Conservation (phyloP, 441 rosid species). For the Pelargonium myrrhifolium region DNA sequence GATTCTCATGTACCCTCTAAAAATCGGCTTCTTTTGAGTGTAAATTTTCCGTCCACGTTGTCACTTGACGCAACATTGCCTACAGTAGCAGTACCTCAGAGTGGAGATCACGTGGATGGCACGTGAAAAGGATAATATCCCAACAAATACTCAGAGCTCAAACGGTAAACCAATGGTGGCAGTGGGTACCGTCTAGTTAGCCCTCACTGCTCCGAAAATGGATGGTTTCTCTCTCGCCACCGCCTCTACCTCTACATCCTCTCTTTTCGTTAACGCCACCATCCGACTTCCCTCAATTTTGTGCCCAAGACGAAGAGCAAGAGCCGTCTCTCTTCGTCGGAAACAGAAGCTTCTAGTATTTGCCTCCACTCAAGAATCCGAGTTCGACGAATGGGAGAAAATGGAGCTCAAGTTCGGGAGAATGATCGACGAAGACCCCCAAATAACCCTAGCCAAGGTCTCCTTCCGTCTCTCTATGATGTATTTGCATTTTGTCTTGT, state of each 20-base stretch:
- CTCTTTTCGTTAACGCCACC: slow-evolving; percentile 14
- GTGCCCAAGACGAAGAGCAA: slow-evolving; percentile 19
- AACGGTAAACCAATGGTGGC: slow-evolving; percentile 3
- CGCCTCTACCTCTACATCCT: slow-evolving; percentile 16
- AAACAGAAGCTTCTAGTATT: slow-evolving; percentile 32
- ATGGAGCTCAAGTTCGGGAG: slow-evolving; percentile 92
- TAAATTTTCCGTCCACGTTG: neutral
- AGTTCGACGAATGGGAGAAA: slow-evolving; percentile 63
- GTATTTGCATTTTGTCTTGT: neutral
- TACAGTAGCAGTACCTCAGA: neutral
- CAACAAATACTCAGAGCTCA: neutral
- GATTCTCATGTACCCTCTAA: too few relatives aligned
- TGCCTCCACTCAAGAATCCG: slow-evolving; percentile 51
- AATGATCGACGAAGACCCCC: slow-evolving; percentile 83
- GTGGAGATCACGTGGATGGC: neutral
- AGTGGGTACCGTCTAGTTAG: slow-evolving; percentile 8
- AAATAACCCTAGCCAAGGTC: slow-evolving; percentile 86
- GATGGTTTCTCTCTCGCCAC: slow-evolving; percentile 40
- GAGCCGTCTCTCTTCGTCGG: slow-evolving; percentile 19
- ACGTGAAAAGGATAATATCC: neutral
- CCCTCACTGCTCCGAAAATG: slow-evolving; percentile 35
- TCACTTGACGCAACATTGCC: neutral
- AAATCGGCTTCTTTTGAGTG: too few relatives aligned
- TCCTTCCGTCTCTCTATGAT: neutral
- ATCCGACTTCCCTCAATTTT: slow-evolving; percentile 16